Evolutionary conservation across 1,284 basidiomycete species (phyloP), one percentile per base, ranked within the genome.

Genomic region (Phylloboletellus chloephorus): DNA sequence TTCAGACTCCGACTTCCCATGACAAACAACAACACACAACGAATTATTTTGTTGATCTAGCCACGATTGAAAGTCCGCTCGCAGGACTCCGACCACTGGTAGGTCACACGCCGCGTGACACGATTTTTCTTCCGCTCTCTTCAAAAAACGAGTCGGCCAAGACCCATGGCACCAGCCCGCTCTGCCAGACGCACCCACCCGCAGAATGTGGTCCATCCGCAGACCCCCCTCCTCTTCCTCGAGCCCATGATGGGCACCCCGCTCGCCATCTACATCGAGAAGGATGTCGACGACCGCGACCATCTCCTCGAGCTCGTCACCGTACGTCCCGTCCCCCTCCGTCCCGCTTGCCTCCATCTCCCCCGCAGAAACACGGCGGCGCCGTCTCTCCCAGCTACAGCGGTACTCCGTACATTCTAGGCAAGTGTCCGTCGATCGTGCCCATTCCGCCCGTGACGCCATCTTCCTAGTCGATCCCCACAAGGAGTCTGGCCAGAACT

Each of bases 131-230:
- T 48, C 43, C 45, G 39, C 39, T 56, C 57, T 57, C 48, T 56
- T 50, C 44, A 43, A 49, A 54, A 54, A 52, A 47, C 39, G 37
- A 49, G 57, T 57, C 56, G 64, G 64, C 64, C 69, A 69, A 78
- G 79, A 82, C 80, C 80, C 80, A 82, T 82, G 79, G 80, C 79
- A 83, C 79, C 79, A 69, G 67, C 72, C 61, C 78, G 75, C 64
- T 65, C 73, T 58, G 66, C 70, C 49, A 67, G 74, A 61, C 77
- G 68, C 57, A 64, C 64, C 48, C 71, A 74, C 39, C 38, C 33
- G 2, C 58, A 60, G 41, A 42, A 52, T 22, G 47, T 43, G 3
- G 34, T 41, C 19, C 53, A 73, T 48, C 9, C 52, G 7, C 42
- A 55, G 36, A 56, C 54, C 43, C 57, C 54, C 41, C 61, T 62